Evolutionary conservation across 805 yeast genomes (phyloP).

Genomic region (Tetrapisispora namnaoensis): DNA sequence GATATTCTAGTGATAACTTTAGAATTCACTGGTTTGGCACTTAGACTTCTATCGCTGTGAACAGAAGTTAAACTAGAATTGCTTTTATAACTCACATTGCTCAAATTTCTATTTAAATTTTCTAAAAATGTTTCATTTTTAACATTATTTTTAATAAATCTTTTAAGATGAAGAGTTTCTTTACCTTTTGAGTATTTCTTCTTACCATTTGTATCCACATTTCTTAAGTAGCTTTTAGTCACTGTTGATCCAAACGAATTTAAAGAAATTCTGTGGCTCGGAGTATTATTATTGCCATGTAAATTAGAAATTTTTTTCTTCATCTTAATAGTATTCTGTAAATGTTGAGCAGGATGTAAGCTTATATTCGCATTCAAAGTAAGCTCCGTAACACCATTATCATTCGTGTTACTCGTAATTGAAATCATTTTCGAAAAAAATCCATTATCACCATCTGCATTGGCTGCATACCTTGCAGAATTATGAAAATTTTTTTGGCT

Average conservation of each 20-base stretch:
- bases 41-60: background rate
- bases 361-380: background rate
- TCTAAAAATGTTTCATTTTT: slow-evolving; percentile 1
- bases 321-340: slow-evolving; percentile 21
- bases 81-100: background rate
- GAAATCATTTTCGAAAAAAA: background rate
- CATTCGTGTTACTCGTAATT: background rate
- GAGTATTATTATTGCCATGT: background rate
- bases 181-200: slow-evolving; percentile 8
- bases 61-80: background rate
- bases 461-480: slow-evolving; percentile 4
- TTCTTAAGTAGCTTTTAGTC: background rate
- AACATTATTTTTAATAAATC: slow-evolving; percentile 41
- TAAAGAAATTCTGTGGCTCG: background rate
- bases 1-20: background rate
- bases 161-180: slow-evolving; percentile 30
- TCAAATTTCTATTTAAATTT: slow-evolving; percentile 1
- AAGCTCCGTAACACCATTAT: background rate
- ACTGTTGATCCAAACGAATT: background rate
- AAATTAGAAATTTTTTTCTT: slow-evolving; percentile 5
- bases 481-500: slow-evolving; percentile 8
- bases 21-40: background rate
- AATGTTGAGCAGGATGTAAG: slow-evolving; percentile 23
- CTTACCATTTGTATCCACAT: background rate
- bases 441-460: background rate